These are phyloP conservation scores for Linum usitatissimum DNA, from an alignment of 345 rosid species.

Conservation along the genomic window DNA sequence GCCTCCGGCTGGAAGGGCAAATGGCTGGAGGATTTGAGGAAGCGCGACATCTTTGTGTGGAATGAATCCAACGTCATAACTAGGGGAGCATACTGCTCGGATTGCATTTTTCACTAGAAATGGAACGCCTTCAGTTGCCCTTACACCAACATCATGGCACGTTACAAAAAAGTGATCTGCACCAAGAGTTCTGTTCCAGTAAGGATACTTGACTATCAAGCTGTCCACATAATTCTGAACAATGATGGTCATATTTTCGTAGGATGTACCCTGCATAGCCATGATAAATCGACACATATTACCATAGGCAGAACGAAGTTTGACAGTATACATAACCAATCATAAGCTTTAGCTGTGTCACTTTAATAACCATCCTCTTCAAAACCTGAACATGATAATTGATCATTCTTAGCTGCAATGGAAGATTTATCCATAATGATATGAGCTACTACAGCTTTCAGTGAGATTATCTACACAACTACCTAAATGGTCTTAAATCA, in stretches of 20 bases:
- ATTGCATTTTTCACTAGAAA: constrained; percentile 78
- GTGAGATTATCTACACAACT: too few relatives aligned
- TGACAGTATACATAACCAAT: neutral
- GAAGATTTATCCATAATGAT: neutral
- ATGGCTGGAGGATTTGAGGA: constrained; percentile 90
- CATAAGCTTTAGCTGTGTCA: neutral
- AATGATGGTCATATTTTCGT: constrained; percentile 87
- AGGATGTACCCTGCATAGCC: constrained; percentile 66
- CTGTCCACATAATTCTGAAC: constrained; percentile 63
- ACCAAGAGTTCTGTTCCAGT: constrained; percentile 94
- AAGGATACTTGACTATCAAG: constrained; percentile 62
- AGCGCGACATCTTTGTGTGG: constrained; percentile 97
- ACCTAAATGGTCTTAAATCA: too few relatives aligned
- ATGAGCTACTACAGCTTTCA: too few relatives aligned
- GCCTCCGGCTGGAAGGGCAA: constrained; percentile 90
- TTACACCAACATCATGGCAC: constrained; percentile 91
- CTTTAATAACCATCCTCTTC: neutral
- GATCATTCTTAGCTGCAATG: neutral
- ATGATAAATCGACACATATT: constrained; percentile 2
- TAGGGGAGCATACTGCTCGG: constrained; percentile 92
- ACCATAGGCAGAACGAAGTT: neutral
- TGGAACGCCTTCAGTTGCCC: constrained; percentile 79
- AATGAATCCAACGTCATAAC: constrained; percentile 85
- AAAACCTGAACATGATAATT: neutral
- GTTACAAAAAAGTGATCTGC: constrained; percentile 98